These are phyloP conservation scores for Gossypium bickii DNA, from an alignment of 345 rosid genomes.

Conservation along the genomic window DNA sequence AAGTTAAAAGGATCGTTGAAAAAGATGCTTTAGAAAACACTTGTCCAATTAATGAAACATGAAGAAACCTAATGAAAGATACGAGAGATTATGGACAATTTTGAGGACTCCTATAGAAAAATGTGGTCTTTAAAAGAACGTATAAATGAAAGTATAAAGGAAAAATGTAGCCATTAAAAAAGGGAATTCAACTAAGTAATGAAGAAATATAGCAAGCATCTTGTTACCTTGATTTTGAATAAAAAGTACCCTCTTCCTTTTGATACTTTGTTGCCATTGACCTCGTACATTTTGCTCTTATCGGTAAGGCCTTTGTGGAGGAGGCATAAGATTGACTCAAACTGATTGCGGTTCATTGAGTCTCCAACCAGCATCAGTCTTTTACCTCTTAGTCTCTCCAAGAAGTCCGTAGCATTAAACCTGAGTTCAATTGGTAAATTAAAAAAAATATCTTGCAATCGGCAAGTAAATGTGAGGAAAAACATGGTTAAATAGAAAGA, in stretches of 20 bases:
- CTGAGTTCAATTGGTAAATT: slow-evolving; percentile 23
- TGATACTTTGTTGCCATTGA: slow-evolving; percentile 66
- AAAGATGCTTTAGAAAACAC: not conserved
- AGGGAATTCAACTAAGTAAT: not conserved
- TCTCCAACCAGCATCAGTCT: slow-evolving; percentile 87
- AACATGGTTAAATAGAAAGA: slow-evolving; percentile 9
- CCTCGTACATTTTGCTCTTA: slow-evolving; percentile 72
- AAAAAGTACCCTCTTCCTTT: slow-evolving; percentile 85
- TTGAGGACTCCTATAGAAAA: not conserved
- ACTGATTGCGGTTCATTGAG: slow-evolving; percentile 92
- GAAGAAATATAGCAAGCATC: slow-evolving; percentile 16
- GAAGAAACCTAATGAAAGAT: not conserved
- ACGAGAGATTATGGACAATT: not conserved
- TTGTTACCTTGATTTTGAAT: slow-evolving; percentile 67
- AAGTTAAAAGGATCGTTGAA: not conserved
- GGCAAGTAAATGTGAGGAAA: slow-evolving; percentile 31
- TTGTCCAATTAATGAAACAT: not conserved
- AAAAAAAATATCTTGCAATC: not conserved
- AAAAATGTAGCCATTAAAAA: not conserved
- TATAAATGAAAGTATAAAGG: not conserved
- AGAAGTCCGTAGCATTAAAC: slow-evolving; percentile 94
- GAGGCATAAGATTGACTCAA: slow-evolving; percentile 84
- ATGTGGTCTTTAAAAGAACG: not conserved
- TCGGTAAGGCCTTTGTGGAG: slow-evolving; percentile 65
- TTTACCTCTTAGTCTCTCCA: slow-evolving; percentile 77